Percentiles rank a stretch among this genome's conserved stretches.
These are phyloP conservation scores for Suillus lakei DNA, from an alignment of 768 basidiomycete genomes.

Conservation along the genomic window DNA sequence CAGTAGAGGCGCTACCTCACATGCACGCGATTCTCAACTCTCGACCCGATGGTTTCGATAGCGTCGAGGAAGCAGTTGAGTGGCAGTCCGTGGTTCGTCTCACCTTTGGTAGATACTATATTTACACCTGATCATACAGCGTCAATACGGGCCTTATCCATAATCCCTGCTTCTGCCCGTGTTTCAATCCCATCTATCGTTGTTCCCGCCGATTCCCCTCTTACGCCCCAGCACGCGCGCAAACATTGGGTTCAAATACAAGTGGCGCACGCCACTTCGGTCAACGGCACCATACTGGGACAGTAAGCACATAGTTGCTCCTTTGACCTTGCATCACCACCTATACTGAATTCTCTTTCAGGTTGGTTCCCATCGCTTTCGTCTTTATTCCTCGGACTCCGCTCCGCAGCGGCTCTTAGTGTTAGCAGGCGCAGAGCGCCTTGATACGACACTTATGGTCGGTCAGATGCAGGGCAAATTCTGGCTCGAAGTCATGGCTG, in stretches of 20 bases:
- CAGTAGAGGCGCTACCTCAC: constrained; percentile 88
- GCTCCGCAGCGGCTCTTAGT: constrained; percentile 87
- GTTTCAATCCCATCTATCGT: constrained; percentile 88
- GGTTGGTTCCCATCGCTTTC: constrained; percentile 94
- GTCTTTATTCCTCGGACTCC: constrained; percentile 72
- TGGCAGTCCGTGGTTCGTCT: constrained; percentile 83
- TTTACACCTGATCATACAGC: constrained; percentile 44
- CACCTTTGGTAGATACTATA: not conserved
- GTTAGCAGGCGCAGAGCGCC: constrained; percentile 89
- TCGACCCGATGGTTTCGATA: constrained; percentile 85
- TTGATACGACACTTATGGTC: constrained; percentile 94
- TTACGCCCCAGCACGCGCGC: constrained; percentile 33
- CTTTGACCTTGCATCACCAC: not conserved
- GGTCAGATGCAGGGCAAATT: constrained; percentile 98
- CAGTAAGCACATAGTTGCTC: constrained; percentile 49
- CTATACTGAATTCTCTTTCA: constrained; percentile 33
- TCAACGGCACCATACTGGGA: constrained; percentile 91
- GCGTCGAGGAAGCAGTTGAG: constrained; percentile 82
- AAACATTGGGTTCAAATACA: constrained; percentile 39
- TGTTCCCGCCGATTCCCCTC: constrained; percentile 47
- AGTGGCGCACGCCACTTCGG: constrained; percentile 85
- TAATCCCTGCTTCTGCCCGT: constrained; percentile 78
- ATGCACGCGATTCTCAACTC: constrained; percentile 90
- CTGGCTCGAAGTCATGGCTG: constrained; percentile 79
- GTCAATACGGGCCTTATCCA: constrained; percentile 81